Evolutionary conservation across 192 early-diverging fungal species (phyloP), one percentile per base, ranked within the genome.

Genomic region (Coemansia reversa): DNA sequence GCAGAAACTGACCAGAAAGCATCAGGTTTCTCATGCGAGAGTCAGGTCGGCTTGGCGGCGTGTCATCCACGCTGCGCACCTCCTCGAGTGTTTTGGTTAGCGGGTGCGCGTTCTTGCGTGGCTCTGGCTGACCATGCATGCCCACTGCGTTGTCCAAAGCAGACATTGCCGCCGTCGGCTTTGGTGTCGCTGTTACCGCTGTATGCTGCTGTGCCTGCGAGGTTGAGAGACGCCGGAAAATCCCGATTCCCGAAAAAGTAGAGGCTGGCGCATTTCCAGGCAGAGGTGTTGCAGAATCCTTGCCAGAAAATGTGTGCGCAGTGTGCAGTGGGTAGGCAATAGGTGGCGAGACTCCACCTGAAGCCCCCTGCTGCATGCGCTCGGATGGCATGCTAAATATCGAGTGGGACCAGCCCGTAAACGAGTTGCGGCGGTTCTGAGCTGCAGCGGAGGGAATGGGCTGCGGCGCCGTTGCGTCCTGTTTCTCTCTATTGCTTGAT

Each of bases 21-120:
- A 77, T 77, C 58, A 77, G 69, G 49, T 77, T 77, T 30, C 69
- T 51, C 69, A 77, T 77, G 51, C 75, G 68, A 51, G 75, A 77
- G 66, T 77, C 75, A 24, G 75, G 75, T 12, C 75, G 69, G 62
- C 69, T 77, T 30, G 69, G 75, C 18, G 75, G 69, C 19, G 63
- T 62, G 30, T 71, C 65, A 12, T 69, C 47, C 30, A 28, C 53
- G 20, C 47, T 55, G 49, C 60, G 64, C 45, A 71, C 60, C 19
- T 71, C 75, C 20, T 71, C 65, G 1, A 71, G 65, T 12, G 67
- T 58, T 30, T 59, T 63, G 50, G 75, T 64, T 58, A 65, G 69
- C 25, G 59, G 64, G 20, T 63, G 67, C 16, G 52, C 51, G 39
- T 49, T 60, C 49, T 55, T 25, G 12, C 24, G 64, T 14, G 27